These are phyloP conservation scores for Trichoderma simmonsii DNA, from an alignment of 2,329 filamentous ascomycete genomes.

Conservation along the genomic window DNA sequence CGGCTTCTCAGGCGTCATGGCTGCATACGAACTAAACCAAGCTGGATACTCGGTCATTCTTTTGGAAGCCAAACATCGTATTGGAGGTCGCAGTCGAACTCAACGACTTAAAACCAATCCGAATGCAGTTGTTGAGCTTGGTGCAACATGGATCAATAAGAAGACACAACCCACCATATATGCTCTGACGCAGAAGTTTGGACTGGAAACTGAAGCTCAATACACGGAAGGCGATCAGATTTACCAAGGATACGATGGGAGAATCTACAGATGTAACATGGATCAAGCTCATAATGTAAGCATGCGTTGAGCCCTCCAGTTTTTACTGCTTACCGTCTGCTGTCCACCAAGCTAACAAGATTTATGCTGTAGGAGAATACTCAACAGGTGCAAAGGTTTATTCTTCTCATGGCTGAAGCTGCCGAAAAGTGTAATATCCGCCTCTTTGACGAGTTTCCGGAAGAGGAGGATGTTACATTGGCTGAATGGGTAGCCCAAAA, in stretches of 20 bases:
- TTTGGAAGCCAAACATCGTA: slow-evolving; percentile 47
- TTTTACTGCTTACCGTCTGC: not conserved
- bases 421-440: not conserved
- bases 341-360: not conserved
- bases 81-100: slow-evolving; percentile 38
- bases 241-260: not conserved
- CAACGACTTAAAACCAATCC: not conserved
- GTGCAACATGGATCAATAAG: slow-evolving; percentile 28
- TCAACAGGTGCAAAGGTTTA: not conserved
- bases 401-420: not conserved
- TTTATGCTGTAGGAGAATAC: not conserved
- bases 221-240: not conserved
- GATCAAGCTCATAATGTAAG: not conserved
- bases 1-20: slow-evolving; percentile 39
- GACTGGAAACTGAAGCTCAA: slow-evolving; percentile 31
- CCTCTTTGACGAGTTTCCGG: not conserved
- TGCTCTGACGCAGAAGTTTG: slow-evolving; percentile 39
- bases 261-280: not conserved
- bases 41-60: slow-evolving; percentile 40
- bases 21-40: slow-evolving; percentile 34
- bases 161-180: slow-evolving; percentile 37
- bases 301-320: not conserved
- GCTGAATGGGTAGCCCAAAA: not conserved
- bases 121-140: slow-evolving; percentile 22
- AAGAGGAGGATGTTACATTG: not conserved